phyloP scores from a whole-genome alignment of 2,329 filamentous ascomycete species.

The Colletotrichum graminicola region DNA sequence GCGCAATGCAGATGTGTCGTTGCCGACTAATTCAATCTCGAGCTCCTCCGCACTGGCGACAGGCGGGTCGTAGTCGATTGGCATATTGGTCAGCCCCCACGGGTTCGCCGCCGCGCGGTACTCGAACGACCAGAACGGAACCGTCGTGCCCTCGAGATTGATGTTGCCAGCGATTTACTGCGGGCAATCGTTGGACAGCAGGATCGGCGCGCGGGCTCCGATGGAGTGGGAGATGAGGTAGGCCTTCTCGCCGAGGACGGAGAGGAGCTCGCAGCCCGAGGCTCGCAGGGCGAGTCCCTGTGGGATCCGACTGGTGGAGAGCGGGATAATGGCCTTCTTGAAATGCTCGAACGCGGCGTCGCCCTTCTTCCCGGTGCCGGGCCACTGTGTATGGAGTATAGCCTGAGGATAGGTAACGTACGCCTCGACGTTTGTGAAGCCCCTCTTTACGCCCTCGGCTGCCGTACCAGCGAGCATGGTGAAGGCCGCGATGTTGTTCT shows the following conservation, averaged over 20 bases:
- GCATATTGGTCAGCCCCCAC: constrained; percentile 58
- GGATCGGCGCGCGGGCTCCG: constrained; percentile 42
- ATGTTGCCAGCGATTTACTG: constrained; percentile 47
- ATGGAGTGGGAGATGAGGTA: constrained; percentile 51
- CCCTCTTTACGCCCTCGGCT: constrained; percentile 46
- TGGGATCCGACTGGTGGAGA: constrained; percentile 46
- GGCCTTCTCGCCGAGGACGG: constrained; percentile 47
- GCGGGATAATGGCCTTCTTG: constrained; percentile 46
- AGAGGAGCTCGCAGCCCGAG: constrained; percentile 48
- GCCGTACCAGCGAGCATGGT: constrained; percentile 42
- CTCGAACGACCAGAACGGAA: constrained; percentile 47
- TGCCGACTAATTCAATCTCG: constrained; percentile 35
- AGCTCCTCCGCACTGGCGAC: constrained; percentile 28
- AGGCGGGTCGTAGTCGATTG: constrained; percentile 57
- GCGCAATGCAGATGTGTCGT: constrained; percentile 23
- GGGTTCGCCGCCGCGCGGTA: constrained; percentile 44
- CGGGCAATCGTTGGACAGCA: constrained; percentile 47
- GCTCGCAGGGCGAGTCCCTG: constrained; percentile 48
- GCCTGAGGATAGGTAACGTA: constrained; percentile 46
- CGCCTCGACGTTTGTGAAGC: constrained; percentile 50
- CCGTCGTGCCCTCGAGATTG: constrained; percentile 47
- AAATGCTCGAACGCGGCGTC: constrained; percentile 50
- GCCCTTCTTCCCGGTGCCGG: constrained; percentile 48
- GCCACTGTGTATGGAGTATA: constrained; percentile 54
- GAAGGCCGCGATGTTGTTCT: constrained; percentile 44